Base-by-base conservation (phyloP, 1,284 basidiomycete genomes). In the Marasmius oreades region DNA sequence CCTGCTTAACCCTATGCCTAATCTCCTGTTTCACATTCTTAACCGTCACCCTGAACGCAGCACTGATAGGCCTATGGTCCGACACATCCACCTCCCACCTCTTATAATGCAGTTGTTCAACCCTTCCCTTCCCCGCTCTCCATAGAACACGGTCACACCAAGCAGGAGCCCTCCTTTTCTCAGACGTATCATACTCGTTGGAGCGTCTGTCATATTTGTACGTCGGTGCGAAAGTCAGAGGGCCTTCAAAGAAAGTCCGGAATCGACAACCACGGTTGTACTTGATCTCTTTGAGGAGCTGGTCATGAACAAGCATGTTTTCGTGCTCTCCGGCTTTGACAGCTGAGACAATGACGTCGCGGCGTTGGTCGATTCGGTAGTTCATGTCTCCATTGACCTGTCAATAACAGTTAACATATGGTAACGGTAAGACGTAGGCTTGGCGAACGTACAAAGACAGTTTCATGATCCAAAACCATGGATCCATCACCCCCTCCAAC, bases 131-230 rank as follows among this genome's bases (percentile, higher is more conserved):
- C 5, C 79, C 76, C 34, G 84, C 79, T n/a, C 86, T 82, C 84
- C 90, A 97, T 39, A 98, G 74, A 22, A 98, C 84, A 6, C 96
- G 85, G 70, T 99, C 96, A 71, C 96, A 99, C 94, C 95, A 98
- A 0, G 95, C 93, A 0, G 95, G 96, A 7, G 88, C 81, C 0
- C 96, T 84, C 22, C 83, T 81, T 70, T 98, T 98, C 67, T 93
- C 92, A 1, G 89, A 92, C 1, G 88, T 78, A 68, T 99, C 96
- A 67, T 92, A 99, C 59, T 86, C 81, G 66, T 82, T 70, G 5
- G 91, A 86, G 3, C 81, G 76, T 1, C 81, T 84, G 68, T 98
- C 92, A 73, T 97, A 98, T 73, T 98, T 98, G 84, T 98, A 99
- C 18, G 96, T 99, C 14, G 95, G 95, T 18, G 81, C 68, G 66